A percentile compares a stretch with the other conserved stretches of the same genome.
Conservation (phyloP, 495 filamentous ascomycete species). For the Cercophora sp. region DNA sequence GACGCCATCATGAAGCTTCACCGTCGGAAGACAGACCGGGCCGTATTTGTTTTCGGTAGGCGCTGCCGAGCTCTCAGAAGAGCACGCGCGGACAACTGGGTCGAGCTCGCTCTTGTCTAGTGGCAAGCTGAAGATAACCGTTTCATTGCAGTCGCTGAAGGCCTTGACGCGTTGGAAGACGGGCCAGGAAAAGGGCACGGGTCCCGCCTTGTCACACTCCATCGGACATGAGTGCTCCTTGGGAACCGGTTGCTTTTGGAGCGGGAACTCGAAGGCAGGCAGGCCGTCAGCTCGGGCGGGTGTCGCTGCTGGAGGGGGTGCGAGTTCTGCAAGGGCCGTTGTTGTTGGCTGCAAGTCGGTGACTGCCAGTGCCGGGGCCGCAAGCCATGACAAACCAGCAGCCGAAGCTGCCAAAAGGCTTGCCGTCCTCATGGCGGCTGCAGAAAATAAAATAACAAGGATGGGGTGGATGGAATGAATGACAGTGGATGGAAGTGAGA, state of each 20-base stretch:
- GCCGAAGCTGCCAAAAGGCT: too few species aligned
- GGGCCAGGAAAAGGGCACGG: not conserved
- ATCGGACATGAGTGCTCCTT: not conserved
- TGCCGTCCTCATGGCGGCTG: too few species aligned
- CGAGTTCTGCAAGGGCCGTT: not conserved
- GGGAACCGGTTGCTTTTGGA: not conserved
- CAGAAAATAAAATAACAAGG: too few species aligned
- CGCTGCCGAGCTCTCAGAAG: not conserved
- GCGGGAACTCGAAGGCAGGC: not conserved
- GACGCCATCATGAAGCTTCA: not conserved
- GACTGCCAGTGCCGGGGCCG: too few species aligned
- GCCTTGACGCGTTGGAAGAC: not conserved
- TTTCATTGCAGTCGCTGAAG: not conserved
- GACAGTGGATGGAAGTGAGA: too few species aligned
- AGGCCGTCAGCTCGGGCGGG: not conserved
- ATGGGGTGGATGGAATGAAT: too few species aligned
- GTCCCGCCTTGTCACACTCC: not conserved
- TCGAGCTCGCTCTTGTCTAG: not conserved
- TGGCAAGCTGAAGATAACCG: not conserved
- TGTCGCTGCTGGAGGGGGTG: not conserved
- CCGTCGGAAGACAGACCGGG: not conserved
- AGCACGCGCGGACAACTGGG: not conserved
- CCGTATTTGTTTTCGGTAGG: not conserved
- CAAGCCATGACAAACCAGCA: too few species aligned
- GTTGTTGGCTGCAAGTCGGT: not conserved